A percentile compares a stretch with the other conserved stretches of the same genome.
phyloP scores from a whole-genome alignment of 2,329 filamentous ascomycete genomes.

The Neofusicoccum parvum region DNA sequence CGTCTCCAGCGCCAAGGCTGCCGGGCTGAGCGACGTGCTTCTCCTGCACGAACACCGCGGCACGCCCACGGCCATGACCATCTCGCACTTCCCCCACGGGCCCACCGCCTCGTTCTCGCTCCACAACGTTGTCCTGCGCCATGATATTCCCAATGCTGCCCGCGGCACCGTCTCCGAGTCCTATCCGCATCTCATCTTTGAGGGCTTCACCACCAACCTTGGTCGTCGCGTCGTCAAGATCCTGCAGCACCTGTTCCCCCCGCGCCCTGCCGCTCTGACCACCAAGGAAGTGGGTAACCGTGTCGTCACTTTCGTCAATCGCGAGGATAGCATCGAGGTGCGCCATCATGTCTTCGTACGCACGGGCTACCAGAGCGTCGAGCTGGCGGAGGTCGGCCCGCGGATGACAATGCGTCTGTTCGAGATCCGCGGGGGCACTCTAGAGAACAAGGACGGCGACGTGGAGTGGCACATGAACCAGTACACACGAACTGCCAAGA shows the following conservation, averaged over 20 bases:
- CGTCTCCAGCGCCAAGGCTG: conserved; percentile 76
- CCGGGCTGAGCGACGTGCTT: conserved; percentile 81
- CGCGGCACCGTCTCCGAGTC: conserved; percentile 87
- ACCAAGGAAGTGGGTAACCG: conserved; percentile 80
- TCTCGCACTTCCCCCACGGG: conserved; percentile 86
- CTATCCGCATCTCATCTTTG: conserved; percentile 94
- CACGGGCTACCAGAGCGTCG: conserved; percentile 86
- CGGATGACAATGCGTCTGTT: conserved; percentile 97
- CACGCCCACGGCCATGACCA: conserved; percentile 83
- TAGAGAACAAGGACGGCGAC: conserved; percentile 94
- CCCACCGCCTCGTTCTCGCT: conserved; percentile 85
- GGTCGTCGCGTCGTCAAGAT: conserved; percentile 86
- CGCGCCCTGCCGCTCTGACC: conserved; percentile 65
- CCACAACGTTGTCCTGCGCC: conserved; percentile 88
- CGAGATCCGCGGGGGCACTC: conserved; percentile 85
- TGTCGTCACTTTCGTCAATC: conserved; percentile 92
- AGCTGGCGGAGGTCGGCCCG: conserved; percentile 86
- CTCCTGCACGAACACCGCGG: conserved; percentile 86
- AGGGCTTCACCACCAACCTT: conserved; percentile 81
- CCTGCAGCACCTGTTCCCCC: conserved; percentile 91
- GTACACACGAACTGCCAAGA: conserved; percentile 88
- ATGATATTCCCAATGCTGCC: conserved; percentile 87
- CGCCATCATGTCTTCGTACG: conserved; percentile 92
- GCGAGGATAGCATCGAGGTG: conserved; percentile 85
- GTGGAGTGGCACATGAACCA: conserved; percentile 96